Base-by-base conservation (phyloP, 805 yeast genomes). In the Dipodascopsis tothii region DNA sequence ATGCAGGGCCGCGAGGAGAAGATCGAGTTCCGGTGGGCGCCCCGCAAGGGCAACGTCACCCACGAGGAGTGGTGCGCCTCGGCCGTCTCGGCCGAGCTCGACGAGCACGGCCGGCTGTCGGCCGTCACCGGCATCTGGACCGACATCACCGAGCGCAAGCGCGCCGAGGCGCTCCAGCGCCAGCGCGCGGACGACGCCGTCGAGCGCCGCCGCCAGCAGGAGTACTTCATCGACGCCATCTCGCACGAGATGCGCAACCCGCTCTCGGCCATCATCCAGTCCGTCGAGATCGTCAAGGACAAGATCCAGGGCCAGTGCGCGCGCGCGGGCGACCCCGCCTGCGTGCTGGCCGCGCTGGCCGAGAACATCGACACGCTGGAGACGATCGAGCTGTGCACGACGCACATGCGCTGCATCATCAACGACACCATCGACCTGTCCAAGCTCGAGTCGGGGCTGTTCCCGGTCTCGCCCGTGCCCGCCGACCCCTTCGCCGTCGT, bases 161-260 rank as follows among this genome's bases (percentile, higher is more conserved):
- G 38, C 17, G 33, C 54, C 18, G 54, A 50, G 28, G 53, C 52
- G 11, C 23, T 50, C 23, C 54, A 50, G 32, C 34, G 48, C 9
- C 50, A 49, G 40, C 43, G 54, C 3, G 54, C 54, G 2, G 54
- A 50, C 18, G 54, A 50, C 3, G 54, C 54, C 1, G 45, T 50
- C 3, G 54, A 50, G 41, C 39, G 50, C 6, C 38, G 44, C n/a
- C 40, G 54, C 30, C 54, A 50, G 35, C 54, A 50, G 17, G 54
- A 50, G 25, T 50, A 50, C 27, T 86, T 86, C 60, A 80, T 86
- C 55, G 95, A 95, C 2, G 84, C 88, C 54, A 86, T 87, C 11
- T 84, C 95, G 0, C 96, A 86, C 61, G 98, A 92, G 66, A 70
- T 92, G 60, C 75, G 97, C 54, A 92, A 97, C 0, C 98, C 98